phyloP scores from a whole-genome alignment of 1,284 basidiomycete genomes.

The Cryptococcus sp. region DNA sequence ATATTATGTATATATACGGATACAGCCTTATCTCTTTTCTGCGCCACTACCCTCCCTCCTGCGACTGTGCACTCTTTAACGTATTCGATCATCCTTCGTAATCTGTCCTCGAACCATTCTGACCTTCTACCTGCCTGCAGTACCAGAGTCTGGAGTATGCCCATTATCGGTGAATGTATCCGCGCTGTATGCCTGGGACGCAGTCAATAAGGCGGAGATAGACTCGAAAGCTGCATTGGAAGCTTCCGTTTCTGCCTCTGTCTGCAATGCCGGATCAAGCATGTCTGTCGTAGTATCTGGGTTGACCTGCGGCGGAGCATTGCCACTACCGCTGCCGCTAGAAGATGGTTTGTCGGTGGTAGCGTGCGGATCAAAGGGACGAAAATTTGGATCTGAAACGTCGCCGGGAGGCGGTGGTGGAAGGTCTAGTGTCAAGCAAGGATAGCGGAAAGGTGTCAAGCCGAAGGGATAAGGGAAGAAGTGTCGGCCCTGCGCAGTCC shows the following conservation, averaged over 20 bases:
- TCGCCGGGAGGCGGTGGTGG: conserved; percentile 37
- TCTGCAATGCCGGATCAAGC: background rate
- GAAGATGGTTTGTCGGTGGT: background rate
- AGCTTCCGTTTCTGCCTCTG: background rate
- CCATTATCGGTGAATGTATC: too few species aligned
- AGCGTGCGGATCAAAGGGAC: conserved; percentile 28
- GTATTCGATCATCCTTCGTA: background rate
- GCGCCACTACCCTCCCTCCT: too few species aligned
- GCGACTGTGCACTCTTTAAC: too few species aligned
- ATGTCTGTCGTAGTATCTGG: background rate
- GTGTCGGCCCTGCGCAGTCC: too few species aligned
- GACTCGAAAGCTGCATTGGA: conserved; percentile 17
- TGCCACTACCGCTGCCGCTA: background rate
- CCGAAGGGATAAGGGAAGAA: conserved; percentile 34
- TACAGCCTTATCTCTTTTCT: too few species aligned
- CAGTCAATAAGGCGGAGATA: conserved; percentile 16
- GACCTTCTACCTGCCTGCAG: background rate
- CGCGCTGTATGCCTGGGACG: conserved; percentile 7
- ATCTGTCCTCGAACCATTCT: background rate
- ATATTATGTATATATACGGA: too few species aligned
- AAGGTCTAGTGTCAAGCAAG: conserved; percentile 28
- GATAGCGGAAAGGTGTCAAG: conserved; percentile 39
- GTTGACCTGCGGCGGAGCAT: background rate
- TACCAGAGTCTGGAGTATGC: too few species aligned
- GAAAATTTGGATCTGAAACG: conserved; percentile 30